Evolutionary conservation across 768 basidiomycete species (phyloP), one percentile per base, ranked within the genome.

Genomic region (Jaapia argillacea): DNA sequence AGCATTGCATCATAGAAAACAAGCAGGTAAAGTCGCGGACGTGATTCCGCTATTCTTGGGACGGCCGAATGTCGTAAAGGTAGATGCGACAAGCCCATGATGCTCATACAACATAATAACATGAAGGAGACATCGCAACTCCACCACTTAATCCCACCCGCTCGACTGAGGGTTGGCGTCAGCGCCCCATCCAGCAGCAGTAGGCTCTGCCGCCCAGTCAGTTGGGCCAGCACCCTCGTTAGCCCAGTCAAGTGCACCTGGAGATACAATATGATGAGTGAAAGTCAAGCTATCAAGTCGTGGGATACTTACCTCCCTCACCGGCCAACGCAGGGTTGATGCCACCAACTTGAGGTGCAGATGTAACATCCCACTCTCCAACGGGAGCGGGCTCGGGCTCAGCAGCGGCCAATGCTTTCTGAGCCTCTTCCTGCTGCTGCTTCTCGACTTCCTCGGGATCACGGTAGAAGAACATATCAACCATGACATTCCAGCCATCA

Each of bases 401-500:
- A 50, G 77, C 73, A 51, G 77, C 71, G 41, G 65, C 64, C 41
- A 69, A 66, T 68, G 92, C 92, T 54, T 87, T 87, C 50, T 84
- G 79, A 22, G 88, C 87, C 62, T 89, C 90, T 62, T 91, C 93
- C 59, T 87, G 82, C 61, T 91, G 88, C 69, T 97, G 94, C 69
- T 86, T 89, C 79, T 97, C 93, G 54, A 97, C 87, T 68, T 99
- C 96, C 64, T 99, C 93, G 48, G 94, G 92, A 70, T 97, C 94
- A 58, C 94, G 88, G 80, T 98, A 98, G 83, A 97, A 92, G 85
- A 93, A 93, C 84, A 94, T 85, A 67, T 94, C 93, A 52, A 93
- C 91, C 89, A 98, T 96, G 65, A 96, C 85, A 62, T 82, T 87
- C 96, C 96, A 99, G 56, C 86, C 88, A 50, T 94, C 92, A 49